Percentiles rank a stretch among this genome's conserved stretches.
These are phyloP conservation scores for Chlorella ohadii DNA, from an alignment of 139 green algal species.

Conservation along the genomic window DNA sequence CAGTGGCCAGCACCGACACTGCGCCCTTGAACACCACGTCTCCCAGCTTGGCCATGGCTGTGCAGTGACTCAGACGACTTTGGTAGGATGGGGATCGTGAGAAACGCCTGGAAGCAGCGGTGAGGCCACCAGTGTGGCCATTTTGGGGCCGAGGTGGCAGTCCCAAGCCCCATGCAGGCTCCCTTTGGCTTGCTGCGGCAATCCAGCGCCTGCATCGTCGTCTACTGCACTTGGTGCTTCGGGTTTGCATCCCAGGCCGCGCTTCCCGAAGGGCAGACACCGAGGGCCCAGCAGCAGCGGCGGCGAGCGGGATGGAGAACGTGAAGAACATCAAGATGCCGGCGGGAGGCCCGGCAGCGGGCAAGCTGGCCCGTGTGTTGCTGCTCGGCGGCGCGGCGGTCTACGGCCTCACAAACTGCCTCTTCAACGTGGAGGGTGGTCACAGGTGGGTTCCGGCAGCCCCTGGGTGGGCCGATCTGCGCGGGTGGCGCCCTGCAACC, in stretches of 20 bases:
- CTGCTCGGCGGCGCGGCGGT: conserved; percentile 60
- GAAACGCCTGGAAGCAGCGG: no score
- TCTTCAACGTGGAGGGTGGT: conserved; percentile 99
- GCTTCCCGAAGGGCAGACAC: background rate
- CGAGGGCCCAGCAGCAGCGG: background rate
- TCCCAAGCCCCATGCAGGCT: no score
- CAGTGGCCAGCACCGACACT: background rate
- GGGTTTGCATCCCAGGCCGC: background rate
- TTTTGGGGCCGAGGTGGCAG: no score
- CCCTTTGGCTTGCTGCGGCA: no score
- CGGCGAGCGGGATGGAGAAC: conserved; percentile 4
- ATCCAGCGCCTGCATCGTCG: background rate
- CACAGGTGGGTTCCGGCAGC: conserved; percentile 60
- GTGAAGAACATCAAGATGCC: conserved; percentile 34
- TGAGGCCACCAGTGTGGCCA: no score
- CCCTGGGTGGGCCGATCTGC: no score
- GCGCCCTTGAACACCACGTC: conserved; percentile 46
- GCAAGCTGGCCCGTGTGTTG: conserved; percentile 41
- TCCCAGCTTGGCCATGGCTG: conserved; percentile 16
- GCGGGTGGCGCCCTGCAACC: no score
- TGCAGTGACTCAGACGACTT: no score
- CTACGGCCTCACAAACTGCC: conserved; percentile 81
- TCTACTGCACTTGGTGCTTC: background rate
- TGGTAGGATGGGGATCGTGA: no score
- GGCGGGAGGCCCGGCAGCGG: background rate